Evolutionary conservation across 2,329 filamentous ascomycete species (phyloP), one percentile per base, ranked within the genome.

Genomic region (Epichloe coenophiala): DNA sequence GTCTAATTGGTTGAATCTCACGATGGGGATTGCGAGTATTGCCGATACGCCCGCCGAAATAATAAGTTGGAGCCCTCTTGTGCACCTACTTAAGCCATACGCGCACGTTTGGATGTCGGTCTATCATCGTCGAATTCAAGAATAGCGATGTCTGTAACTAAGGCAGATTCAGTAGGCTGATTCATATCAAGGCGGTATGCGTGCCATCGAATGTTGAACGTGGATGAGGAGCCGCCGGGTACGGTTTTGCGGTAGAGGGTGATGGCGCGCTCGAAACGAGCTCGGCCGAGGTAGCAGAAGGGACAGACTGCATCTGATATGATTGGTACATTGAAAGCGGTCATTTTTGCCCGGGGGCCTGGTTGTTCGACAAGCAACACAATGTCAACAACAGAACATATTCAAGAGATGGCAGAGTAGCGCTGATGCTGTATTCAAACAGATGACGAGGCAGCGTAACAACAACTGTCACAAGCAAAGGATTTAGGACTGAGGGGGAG

Each of bases 221-320:
- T 86, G 67, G 91, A 84, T 39, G 74, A 65, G 42, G 64, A 61
- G 9, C 71, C 77, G 47, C 71, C 68, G 0, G 84, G 80, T 57
- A 87, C 72, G 39, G 73, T 71, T 59, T 76, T 71, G 60, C 78
- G 76, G 70, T 86, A 87, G 33, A 77, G 65, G 8, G 71, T 63
- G 54, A 95, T 91, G 54, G 84, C 87, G 54, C 76, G 77, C 47
- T 84, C 78, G 39, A 95, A 77, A 38, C 86, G 81, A 55, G 81
- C 81, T 63, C 87, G 85, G 65, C 88, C 88, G 15, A 94, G 73
- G 65, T 89, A 93, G 73, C 88, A 86, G 76, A 72, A 76, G 4
- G 87, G 85, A 63, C 88, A 94, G 58, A 93, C 78, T 2, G 81
- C 86, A 68, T 95, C 89, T n/a, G 79, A 87, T 52, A 89, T 80